phyloP scores from a whole-genome alignment of 2,329 filamentous ascomycete species.

The Thermothelomyces thermophilus region DNA sequence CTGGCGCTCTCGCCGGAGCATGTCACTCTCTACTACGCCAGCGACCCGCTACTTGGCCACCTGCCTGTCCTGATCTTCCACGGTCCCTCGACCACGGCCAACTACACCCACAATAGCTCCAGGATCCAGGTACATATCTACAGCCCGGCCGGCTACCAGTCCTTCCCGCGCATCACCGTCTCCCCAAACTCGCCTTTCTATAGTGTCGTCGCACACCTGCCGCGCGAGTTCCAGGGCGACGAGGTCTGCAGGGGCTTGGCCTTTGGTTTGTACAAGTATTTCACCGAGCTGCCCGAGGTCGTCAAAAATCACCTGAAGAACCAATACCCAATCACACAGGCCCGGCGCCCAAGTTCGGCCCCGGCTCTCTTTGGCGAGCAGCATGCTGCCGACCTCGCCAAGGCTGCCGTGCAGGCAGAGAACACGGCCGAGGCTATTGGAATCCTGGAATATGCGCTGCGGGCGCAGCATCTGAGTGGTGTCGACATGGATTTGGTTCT shows the following conservation, averaged over 20 bases:
- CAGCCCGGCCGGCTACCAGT: conserved; percentile 80
- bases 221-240: conserved; percentile 91
- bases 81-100: conserved; percentile 81
- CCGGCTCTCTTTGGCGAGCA: conserved; percentile 77
- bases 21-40: conserved; percentile 81
- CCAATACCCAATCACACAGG: conserved; percentile 46
- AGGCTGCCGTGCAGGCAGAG: conserved; percentile 75
- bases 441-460: conserved; percentile 67
- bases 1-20: conserved; percentile 73
- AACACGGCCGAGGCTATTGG: conserved; percentile 66
- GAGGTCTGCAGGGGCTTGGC: conserved; percentile 86
- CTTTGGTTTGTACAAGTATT: conserved; percentile 92
- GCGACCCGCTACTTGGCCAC: conserved; percentile 75
- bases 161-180: conserved; percentile 84
- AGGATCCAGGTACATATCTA: conserved; percentile 93
- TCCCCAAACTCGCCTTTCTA: conserved; percentile 91
- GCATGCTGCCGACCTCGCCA: conserved; percentile 86
- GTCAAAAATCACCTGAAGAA: conserved; percentile 66
- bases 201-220: conserved; percentile 79
- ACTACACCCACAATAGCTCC: conserved; percentile 80
- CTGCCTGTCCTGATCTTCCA: conserved; percentile 85
- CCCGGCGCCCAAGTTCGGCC: conserved; percentile 55
- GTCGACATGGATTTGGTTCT: conserved; percentile 83
- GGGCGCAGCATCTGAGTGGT: conserved; percentile 76
- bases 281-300: conserved; percentile 71